Evolutionary conservation across 2,329 filamentous ascomycete genomes (phyloP).

Genomic region (Apiospora malaysiana): DNA sequence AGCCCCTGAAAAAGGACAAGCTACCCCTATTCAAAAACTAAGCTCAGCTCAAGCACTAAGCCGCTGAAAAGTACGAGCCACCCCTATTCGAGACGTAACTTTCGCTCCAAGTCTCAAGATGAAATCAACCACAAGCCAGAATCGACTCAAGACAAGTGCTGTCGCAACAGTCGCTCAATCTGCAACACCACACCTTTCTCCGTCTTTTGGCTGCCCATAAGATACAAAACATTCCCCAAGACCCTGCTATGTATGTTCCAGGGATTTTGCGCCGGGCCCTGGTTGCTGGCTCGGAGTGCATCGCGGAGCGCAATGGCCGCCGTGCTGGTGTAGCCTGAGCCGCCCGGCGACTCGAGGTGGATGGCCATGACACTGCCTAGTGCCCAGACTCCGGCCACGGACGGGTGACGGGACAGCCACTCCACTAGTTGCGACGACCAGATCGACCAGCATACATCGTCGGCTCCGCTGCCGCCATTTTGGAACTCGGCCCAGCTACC

Average conservation of each 20-base stretch:
- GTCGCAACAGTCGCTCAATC: constrained; percentile 32
- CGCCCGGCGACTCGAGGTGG: constrained; percentile 49
- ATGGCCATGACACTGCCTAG: constrained; percentile 75
- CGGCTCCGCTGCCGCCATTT: constrained; percentile 53
- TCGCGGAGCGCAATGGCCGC: constrained; percentile 51
- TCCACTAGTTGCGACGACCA: constrained; percentile 70
- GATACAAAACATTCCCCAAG: constrained; percentile 56
- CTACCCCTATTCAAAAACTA: no score
- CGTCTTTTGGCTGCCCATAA: constrained; percentile 60
- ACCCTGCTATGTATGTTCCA: constrained; percentile 60
- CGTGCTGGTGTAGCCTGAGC: constrained; percentile 52
- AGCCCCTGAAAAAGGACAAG: no score
- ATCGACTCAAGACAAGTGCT: background rate
- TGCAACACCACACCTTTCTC: constrained; percentile 33
- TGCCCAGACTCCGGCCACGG: constrained; percentile 71
- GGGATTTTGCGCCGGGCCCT: constrained; percentile 29
- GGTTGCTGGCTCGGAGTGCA: constrained; percentile 35
- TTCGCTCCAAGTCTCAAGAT: no score
- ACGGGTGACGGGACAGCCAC: constrained; percentile 58
- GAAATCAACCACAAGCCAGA: no score
- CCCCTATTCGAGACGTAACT: no score
- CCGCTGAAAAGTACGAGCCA: no score
- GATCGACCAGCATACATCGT: constrained; percentile 65
- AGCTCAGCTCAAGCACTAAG: no score
- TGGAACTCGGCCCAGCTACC: constrained; percentile 64